Conservation (phyloP, 2,329 filamentous ascomycete species). For the Alternaria novae-zelandiae region DNA sequence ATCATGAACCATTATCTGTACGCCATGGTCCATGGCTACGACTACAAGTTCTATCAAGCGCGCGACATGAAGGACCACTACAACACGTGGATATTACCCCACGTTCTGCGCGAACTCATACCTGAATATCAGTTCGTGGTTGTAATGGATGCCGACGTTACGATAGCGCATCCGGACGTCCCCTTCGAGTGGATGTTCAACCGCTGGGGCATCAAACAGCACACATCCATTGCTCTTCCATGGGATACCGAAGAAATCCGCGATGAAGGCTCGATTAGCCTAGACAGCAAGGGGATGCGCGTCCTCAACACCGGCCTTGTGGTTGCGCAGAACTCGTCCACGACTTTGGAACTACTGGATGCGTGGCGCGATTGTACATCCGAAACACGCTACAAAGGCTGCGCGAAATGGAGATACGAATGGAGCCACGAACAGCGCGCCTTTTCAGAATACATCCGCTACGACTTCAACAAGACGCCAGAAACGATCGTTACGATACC, state of each 20-base stretch:
- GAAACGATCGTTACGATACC: conserved; percentile 38
- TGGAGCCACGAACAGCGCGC: conserved; percentile 45
- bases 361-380: conserved; percentile 42
- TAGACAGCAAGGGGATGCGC: conserved; percentile 43
- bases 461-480: conserved; percentile 35
- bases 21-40: conserved; percentile 54
- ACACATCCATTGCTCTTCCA: conserved; percentile 52
- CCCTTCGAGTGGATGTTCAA: conserved; percentile 59
- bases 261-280: conserved; percentile 29
- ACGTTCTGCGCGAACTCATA: conserved; percentile 50
- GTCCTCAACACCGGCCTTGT: conserved; percentile 52
- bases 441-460: conserved; percentile 43
- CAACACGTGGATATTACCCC: conserved; percentile 55
- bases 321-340: conserved; percentile 41
- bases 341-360: conserved; percentile 35
- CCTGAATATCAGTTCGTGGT: conserved; percentile 53
- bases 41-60: conserved; percentile 54
- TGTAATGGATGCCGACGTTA: conserved; percentile 55
- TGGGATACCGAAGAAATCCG: conserved; percentile 37
- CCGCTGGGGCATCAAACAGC: conserved; percentile 52
- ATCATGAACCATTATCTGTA: conserved; percentile 26
- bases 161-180: conserved; percentile 52
- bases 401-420: conserved; percentile 33
- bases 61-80: conserved; percentile 43
- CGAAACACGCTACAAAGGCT: conserved; percentile 33